Percentiles rank a stretch among this genome's conserved stretches.
phyloP scores from a whole-genome alignment of 441 rosid genomes.

The Daphne laureola region DNA sequence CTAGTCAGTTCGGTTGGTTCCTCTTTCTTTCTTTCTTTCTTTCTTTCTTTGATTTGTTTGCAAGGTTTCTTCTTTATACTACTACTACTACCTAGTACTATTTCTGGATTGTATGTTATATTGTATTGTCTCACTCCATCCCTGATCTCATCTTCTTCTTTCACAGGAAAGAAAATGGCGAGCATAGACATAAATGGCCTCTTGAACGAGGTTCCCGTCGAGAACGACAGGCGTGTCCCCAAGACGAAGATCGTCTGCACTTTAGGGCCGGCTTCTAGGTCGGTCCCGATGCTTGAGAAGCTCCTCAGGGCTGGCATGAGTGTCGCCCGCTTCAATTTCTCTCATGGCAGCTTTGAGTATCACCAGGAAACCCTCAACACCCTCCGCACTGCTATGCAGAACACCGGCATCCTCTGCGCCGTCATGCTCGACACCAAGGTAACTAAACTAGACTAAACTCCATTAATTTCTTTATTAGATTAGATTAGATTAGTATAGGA shows the following conservation, averaged over 20 bases:
- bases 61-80: too few species aligned
- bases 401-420: constrained; percentile 70
- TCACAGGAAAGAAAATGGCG: constrained; percentile 36
- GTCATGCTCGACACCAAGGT: constrained; percentile 95
- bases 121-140: too few species aligned
- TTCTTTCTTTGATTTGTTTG: too few species aligned
- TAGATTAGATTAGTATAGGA: too few species aligned
- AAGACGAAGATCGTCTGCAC: constrained; percentile 85
- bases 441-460: too few species aligned
- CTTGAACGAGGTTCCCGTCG: constrained; percentile 49
- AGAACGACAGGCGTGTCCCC: constrained; percentile 65
- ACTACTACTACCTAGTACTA: too few species aligned
- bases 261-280: constrained; percentile 75
- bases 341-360: constrained; percentile 82
- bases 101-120: too few species aligned
- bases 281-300: constrained; percentile 72
- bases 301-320: constrained; percentile 85
- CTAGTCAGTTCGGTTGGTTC: too few species aligned
- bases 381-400: constrained; percentile 68
- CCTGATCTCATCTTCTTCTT: too few species aligned
- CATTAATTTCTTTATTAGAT: too few species aligned
- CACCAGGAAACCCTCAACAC: constrained; percentile 77
- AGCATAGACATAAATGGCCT: constrained; percentile 82
- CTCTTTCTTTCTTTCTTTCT: too few species aligned
- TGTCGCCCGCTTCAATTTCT: constrained; percentile 90